A percentile compares a stretch with the other conserved stretches of the same genome.
Evolutionary conservation across 208 protist species (phyloP).

Genomic region (Kentomonas sorsogonicus): DNA sequence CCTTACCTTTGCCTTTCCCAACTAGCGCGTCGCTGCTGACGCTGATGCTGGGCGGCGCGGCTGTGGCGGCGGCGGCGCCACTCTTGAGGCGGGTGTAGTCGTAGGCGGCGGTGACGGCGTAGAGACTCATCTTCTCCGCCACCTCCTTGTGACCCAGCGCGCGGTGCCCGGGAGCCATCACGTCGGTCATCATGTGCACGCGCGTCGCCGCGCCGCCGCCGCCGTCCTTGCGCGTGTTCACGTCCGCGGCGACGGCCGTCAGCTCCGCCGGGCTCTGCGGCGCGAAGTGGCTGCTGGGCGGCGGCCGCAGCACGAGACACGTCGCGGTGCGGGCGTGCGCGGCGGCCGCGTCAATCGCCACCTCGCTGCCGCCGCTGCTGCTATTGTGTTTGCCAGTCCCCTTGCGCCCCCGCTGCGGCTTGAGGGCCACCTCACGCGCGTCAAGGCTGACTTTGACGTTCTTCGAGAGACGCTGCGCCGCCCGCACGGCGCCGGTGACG

Average conservation of each 20-base stretch:
- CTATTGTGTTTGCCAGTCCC: too few relatives aligned
- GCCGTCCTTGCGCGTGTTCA: slow-evolving; percentile 21
- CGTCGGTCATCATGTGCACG: slow-evolving; percentile 38
- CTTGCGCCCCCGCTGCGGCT: too few relatives aligned
- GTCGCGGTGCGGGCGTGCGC: slow-evolving; percentile 16
- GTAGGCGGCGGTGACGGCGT: slow-evolving; percentile 72
- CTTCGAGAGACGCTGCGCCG: too few relatives aligned
- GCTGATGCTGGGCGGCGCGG: background rate
- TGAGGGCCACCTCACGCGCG: too few relatives aligned
- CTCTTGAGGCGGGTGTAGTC: slow-evolving; percentile 59
- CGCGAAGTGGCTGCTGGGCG: too few relatives aligned
- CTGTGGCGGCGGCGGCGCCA: slow-evolving; percentile 2
- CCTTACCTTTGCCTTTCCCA: background rate
- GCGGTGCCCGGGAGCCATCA: slow-evolving; percentile 24
- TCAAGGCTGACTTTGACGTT: too few relatives aligned
- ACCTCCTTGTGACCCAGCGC: slow-evolving; percentile 36
- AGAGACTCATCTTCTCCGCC: slow-evolving; percentile 62
- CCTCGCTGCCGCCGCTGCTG: slow-evolving; percentile 7
- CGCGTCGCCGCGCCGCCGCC: slow-evolving; percentile 16
- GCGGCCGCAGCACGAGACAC: too few relatives aligned
- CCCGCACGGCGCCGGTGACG: slow-evolving; percentile 62
- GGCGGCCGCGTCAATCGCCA: background rate
- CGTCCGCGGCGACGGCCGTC: slow-evolving; percentile 17
- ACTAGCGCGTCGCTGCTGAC: background rate
- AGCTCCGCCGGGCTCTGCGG: too few relatives aligned